These are phyloP conservation scores for Kazachstania sp. DNA, from an alignment of 1,139 yeast species.

Conservation along the genomic window DNA sequence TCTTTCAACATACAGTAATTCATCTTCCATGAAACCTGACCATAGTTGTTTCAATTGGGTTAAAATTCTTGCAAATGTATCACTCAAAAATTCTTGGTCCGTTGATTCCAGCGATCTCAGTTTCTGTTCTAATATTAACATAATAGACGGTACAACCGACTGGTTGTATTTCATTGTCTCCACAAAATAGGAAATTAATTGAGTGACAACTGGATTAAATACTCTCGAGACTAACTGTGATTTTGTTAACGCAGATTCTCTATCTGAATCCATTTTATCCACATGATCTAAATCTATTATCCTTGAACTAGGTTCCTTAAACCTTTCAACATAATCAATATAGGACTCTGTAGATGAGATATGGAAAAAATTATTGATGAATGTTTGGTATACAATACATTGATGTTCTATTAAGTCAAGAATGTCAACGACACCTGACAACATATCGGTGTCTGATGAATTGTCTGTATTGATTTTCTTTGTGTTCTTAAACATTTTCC, in stretches of 20 bases:
- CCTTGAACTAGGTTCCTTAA: conserved; percentile 34
- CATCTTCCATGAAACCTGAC: conserved; percentile 50
- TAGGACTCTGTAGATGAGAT: conserved; percentile 43
- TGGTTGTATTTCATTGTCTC: conserved; percentile 34
- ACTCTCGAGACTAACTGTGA: conserved; percentile 44
- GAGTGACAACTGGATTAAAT: conserved; percentile 41
- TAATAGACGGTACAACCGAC: conserved; percentile 37
- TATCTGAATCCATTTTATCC: conserved; percentile 43
- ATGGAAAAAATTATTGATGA: conserved; percentile 60
- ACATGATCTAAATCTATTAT: conserved; percentile 25
- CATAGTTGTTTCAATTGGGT: conserved; percentile 50
- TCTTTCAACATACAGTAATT: conserved; percentile 46
- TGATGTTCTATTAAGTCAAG: conserved; percentile 34
- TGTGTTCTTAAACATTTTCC: conserved; percentile 17
- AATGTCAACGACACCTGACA: conserved; percentile 17
- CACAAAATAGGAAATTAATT: conserved; percentile 35
- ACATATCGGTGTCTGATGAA: conserved; percentile 9
- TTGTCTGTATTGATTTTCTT: conserved; percentile 11
- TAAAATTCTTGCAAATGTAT: conserved; percentile 43
- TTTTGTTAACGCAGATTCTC: conserved; percentile 49
- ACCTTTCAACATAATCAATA: conserved; percentile 38
- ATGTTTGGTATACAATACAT: conserved; percentile 55
- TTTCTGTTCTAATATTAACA: conserved; percentile 35
- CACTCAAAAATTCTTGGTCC: conserved; percentile 60
- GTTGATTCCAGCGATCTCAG: conserved; percentile 37